These are phyloP conservation scores for Phyllosticta paracitricarpa DNA, from an alignment of 2,329 filamentous ascomycete genomes.

Conservation along the genomic window DNA sequence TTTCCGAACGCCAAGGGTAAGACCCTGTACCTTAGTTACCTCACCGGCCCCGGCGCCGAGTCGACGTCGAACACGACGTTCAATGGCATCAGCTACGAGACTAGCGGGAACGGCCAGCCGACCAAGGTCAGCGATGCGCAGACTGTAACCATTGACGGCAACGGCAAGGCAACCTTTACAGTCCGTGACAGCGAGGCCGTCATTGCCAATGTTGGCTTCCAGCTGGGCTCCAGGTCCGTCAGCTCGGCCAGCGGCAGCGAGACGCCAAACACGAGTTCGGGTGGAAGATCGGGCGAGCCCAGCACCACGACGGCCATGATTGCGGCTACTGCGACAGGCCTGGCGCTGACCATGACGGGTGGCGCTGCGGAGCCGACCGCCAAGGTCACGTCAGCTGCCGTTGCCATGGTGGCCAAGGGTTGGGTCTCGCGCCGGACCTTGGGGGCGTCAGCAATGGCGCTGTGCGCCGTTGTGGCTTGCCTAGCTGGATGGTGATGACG, in stretches of 20 bases:
- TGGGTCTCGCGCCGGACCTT: neutral
- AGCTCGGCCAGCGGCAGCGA: neutral
- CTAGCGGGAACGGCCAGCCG: slow-evolving; percentile 32
- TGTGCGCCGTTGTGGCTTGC: neutral
- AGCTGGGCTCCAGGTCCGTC: slow-evolving; percentile 26
- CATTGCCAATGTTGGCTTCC: slow-evolving; percentile 35
- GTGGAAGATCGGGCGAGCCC: neutral
- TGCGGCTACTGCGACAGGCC: neutral
- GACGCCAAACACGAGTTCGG: neutral
- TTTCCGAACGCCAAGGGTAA: slow-evolving; percentile 32
- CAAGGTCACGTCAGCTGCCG: neutral
- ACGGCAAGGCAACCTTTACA: slow-evolving; percentile 25
- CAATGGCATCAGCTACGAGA: slow-evolving; percentile 39
- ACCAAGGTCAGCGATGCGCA: slow-evolving; percentile 24
- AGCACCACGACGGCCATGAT: neutral
- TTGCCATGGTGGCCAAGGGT: neutral
- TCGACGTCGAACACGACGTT: slow-evolving; percentile 33
- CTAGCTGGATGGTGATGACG: neutral
- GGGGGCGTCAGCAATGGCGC: neutral
- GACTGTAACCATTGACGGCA: slow-evolving; percentile 22
- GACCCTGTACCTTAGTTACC: slow-evolving; percentile 37
- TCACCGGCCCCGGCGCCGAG: slow-evolving; percentile 38
- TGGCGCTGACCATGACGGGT: neutral
- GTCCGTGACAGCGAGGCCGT: slow-evolving; percentile 38
- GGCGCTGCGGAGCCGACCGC: neutral